Evolutionary conservation across 257 asterid species (phyloP), one percentile per base, ranked within the genome.

Genomic region (Solanum chaucha): DNA sequence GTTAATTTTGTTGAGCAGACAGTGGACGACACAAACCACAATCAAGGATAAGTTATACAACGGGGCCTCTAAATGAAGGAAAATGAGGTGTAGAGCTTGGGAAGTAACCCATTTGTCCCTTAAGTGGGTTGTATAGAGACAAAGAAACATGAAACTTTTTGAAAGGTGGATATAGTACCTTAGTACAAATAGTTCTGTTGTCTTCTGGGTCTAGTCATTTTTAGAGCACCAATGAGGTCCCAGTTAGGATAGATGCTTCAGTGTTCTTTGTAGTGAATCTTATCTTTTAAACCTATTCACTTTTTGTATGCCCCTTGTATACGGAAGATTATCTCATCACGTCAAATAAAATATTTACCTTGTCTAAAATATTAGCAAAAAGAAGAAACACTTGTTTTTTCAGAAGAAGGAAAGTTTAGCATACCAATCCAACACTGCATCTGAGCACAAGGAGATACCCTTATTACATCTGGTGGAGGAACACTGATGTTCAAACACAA

Each of bases 381-480:
- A 44, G 38, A 78, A 78, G 84, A 78, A 44, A 24, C 11, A 78
- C 64, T 78, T 44, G 84, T 78, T 44, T 35, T 26, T 78, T 15
- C 64, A 78, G 40, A 14, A 87, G 81, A 86, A 89, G 64, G 87
- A 77, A 75, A 55, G 85, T 88, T 80, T 80, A 88, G 24, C 84
- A 46, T 95, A 97, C 99, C 99, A 72, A 96, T 94, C 99, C 99
- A 97, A 93, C 99, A 97, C 90, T 97, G 98, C 98, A 97, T 94
- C 81, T 98, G 95, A 70, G 99, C 99, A 94, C 99, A 96, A 88
- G 99, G 99, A 86, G 99, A 93, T 90, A 97, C 95, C 97, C 95
- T 97, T 90, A 96, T 96, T 30, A 96, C 98, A 92, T 96, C 99
- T 87, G 99, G 98, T 36, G 99, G 99, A 87, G 96, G 98, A 71